Conservation (phyloP, 768 basidiomycete species). For the Cyclocybe aegerita region DNA sequence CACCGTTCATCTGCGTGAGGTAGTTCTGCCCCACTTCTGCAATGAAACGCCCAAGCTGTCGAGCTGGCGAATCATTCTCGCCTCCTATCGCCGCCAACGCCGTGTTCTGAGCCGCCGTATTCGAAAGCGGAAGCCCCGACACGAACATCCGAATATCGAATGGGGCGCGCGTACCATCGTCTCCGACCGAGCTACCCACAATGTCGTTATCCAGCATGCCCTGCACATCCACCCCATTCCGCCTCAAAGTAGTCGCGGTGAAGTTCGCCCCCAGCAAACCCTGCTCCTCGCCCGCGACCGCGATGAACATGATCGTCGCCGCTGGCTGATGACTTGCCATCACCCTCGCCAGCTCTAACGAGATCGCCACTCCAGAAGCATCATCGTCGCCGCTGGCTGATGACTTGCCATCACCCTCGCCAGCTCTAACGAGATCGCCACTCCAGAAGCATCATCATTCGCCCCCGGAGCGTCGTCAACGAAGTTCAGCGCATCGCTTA, state of each 20-base stretch:
- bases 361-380: slow-evolving; percentile 54
- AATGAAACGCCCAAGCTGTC: slow-evolving; percentile 50
- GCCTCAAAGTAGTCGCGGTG: slow-evolving; percentile 42
- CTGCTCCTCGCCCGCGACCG: slow-evolving; percentile 54
- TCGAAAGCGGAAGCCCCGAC: slow-evolving; percentile 48
- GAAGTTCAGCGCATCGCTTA: slow-evolving; percentile 37
- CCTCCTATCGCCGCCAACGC: slow-evolving; percentile 41
- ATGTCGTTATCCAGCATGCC: slow-evolving; percentile 62
- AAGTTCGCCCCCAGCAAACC: slow-evolving; percentile 48
- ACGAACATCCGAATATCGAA: slow-evolving; percentile 52
- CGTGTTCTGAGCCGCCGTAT: slow-evolving; percentile 34
- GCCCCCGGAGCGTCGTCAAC: slow-evolving; percentile 49
- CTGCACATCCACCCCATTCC: slow-evolving; percentile 47
- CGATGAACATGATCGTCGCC: slow-evolving; percentile 53
- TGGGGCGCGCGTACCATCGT: slow-evolving; percentile 45
- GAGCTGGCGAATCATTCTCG: slow-evolving; percentile 54
- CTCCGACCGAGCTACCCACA: slow-evolving; percentile 49
- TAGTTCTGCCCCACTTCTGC: slow-evolving; percentile 49
- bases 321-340: slow-evolving; percentile 45
- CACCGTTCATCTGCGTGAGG: slow-evolving; percentile 51
- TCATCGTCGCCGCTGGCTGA: slow-evolving; percentile 46
- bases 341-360: slow-evolving; percentile 51
- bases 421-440: slow-evolving; percentile 54
- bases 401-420: slow-evolving; percentile 51
- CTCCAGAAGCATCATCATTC: slow-evolving; percentile 54